These are phyloP conservation scores for Decorospora gaudefroyi DNA, from an alignment of 2,329 filamentous ascomycete genomes.

Conservation along the genomic window DNA sequence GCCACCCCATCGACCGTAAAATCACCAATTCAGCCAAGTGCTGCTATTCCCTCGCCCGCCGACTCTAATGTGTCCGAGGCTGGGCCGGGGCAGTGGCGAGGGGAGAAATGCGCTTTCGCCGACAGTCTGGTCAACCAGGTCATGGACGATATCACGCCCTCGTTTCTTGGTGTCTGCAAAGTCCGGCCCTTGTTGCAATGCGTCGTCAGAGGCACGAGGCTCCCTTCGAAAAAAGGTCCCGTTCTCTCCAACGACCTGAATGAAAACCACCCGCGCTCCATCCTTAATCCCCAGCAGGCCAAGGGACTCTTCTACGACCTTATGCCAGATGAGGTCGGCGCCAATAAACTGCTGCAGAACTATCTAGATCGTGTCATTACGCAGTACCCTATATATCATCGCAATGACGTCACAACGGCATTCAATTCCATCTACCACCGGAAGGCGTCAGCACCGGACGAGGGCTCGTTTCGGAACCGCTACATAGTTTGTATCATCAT, in stretches of 20 bases:
- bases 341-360: constrained; percentile 39
- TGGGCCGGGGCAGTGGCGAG: constrained; percentile 12
- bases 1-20: constrained; percentile 21
- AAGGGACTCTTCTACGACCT: constrained; percentile 32
- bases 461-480: constrained; percentile 37
- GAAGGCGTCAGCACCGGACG: constrained; percentile 27
- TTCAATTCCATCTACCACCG: constrained; percentile 43
- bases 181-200: constrained; percentile 41
- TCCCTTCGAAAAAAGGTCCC: constrained; percentile 43
- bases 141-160: constrained; percentile 45
- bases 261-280: constrained; percentile 45
- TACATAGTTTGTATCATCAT: constrained; percentile 47
- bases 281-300: constrained; percentile 43
- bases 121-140: constrained; percentile 41
- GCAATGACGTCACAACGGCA: constrained; percentile 39
- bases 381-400: constrained; percentile 47
- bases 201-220: constrained; percentile 43
- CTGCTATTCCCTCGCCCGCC: constrained; percentile 33
- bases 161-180: constrained; percentile 44
- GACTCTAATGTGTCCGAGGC: constrained; percentile 32
- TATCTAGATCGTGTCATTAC: constrained; percentile 44
- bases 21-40: constrained; percentile 20
- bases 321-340: constrained; percentile 38
- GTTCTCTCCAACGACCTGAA: constrained; percentile 43
- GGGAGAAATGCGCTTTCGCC: constrained; percentile 37